A percentile compares a stretch with the other conserved stretches of the same genome.
These are phyloP conservation scores for Fusarium irregulare DNA, from an alignment of 2,329 filamentous ascomycete species.

Conservation along the genomic window DNA sequence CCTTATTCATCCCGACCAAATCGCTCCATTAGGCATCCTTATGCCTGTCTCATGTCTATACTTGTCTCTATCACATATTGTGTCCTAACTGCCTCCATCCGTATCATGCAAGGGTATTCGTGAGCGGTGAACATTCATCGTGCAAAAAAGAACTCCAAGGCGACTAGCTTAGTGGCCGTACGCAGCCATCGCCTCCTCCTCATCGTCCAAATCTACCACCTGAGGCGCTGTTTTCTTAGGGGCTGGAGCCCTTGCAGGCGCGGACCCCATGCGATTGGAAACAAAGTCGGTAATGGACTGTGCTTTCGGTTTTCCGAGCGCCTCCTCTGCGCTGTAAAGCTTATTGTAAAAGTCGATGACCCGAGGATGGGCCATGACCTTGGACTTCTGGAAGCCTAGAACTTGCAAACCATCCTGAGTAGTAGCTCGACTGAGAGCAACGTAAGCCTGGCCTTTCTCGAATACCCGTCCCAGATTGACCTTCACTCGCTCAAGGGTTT, in stretches of 20 bases:
- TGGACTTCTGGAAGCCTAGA: constrained; percentile 84
- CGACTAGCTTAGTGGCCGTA: constrained; percentile 53
- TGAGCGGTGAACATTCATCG: constrained; percentile 9
- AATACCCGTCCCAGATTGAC: constrained; percentile 94
- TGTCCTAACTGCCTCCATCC: background rate
- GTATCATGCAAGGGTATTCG: constrained; percentile 28
- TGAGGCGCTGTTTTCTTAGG: constrained; percentile 31
- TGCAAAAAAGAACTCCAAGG: background rate
- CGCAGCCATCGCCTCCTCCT: constrained; percentile 61
- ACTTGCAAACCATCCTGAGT: constrained; percentile 89
- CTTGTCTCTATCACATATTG: constrained; percentile 12
- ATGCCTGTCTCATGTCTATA: constrained; percentile 24
- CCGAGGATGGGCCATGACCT: constrained; percentile 92
- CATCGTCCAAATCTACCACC: constrained; percentile 58
- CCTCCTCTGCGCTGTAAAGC: constrained; percentile 77
- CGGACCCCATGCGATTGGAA: constrained; percentile 48
- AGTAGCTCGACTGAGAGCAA: constrained; percentile 92
- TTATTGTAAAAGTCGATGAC: constrained; percentile 89
- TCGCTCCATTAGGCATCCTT: constrained; percentile 9
- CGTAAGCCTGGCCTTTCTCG: constrained; percentile 97
- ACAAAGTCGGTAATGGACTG: constrained; percentile 56
- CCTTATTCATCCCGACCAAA: constrained; percentile 19
- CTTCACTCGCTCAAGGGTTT: constrained; percentile 92
- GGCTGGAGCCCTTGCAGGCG: constrained; percentile 22
- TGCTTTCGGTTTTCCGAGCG: constrained; percentile 48